Conservation (phyloP, 352 stramenopile genomes). For the Plasmopara muralis region DNA sequence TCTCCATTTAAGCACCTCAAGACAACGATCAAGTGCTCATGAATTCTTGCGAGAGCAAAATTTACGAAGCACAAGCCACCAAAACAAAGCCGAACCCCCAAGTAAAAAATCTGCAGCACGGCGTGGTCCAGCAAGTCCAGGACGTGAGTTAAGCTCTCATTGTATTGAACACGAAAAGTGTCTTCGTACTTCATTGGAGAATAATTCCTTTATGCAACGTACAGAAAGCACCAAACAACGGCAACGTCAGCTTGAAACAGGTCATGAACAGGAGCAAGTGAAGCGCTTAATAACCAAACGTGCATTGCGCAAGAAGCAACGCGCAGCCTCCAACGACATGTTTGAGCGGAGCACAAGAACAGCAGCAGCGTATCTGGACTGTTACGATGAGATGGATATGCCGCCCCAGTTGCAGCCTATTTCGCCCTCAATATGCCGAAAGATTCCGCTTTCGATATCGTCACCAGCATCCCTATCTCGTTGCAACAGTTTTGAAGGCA, state of each 20-base stretch:
- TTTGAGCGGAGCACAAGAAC: slow-evolving; percentile 31
- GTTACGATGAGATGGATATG: slow-evolving; percentile 36
- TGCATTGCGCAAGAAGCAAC: slow-evolving; percentile 29
- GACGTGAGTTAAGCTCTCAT: slow-evolving; percentile 15
- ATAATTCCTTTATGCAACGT: slow-evolving; percentile 55
- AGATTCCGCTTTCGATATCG: slow-evolving; percentile 3
- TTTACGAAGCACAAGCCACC: slow-evolving; percentile 34
- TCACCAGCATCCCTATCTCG: slow-evolving; percentile 14
- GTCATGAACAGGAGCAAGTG: slow-evolving; percentile 15
- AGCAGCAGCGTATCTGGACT: slow-evolving; percentile 20
- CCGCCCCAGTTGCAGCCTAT: slow-evolving; percentile 22
- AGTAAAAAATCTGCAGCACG: slow-evolving; percentile 6
- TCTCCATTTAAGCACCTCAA: slow-evolving; percentile 8
- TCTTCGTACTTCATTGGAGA: slow-evolving; percentile 26
- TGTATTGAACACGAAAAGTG: slow-evolving; percentile 28
- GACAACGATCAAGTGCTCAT: slow-evolving; percentile 2
- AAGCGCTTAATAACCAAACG: slow-evolving; percentile 27
- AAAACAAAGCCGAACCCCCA: slow-evolving; percentile 17
- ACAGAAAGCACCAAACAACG: slow-evolving; percentile 43
- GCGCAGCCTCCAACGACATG: slow-evolving; percentile 32
- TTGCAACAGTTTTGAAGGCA: too few species aligned
- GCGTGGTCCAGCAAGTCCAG: not conserved
- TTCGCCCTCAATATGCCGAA: slow-evolving; percentile 17
- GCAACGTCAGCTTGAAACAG: slow-evolving; percentile 22
- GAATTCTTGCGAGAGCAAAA: slow-evolving; percentile 20